Base-by-base conservation (phyloP, 257 asterid genomes). In the Solanum chmielewskii region DNA sequence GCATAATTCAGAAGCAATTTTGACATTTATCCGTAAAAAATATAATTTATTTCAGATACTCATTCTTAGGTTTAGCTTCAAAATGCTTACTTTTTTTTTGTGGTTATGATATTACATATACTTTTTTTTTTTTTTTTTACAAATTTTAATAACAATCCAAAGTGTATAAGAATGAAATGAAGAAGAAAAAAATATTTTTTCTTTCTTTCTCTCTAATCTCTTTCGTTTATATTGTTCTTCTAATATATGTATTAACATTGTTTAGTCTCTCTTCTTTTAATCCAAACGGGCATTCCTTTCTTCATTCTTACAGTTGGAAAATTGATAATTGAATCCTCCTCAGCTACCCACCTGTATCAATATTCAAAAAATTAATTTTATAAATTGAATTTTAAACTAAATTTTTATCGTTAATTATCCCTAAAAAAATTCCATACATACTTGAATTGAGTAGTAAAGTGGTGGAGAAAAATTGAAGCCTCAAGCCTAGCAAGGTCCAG, bases 401-500 rank as follows among this genome's bases (percentile, higher is more conserved):
- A 1, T 66, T 64, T 49, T 23, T 62, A 62, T 11, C 31, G 31
- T 62, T 10, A 68, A 29, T 14, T 69, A 69, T 29, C 1, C 23
- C 5, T 69, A 15, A 29, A 14, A 14, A 3, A 23, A 1, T 1
- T 29, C 15, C 12, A 15, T 31, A 70, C 12, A 70, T 87, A 95
- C 99, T 96, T 95, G 91, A 96, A 95, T 41, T 90, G 98, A 84
- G 97, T 94, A n/a, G 94, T 98, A 83, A 96, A 90, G 88, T 95
- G 96, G 89, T 96, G 98, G 23, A 96, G 94, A 87, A 96, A 96
- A 87, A 96, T 95, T n/a, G 96, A 95, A 89, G 97, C 93, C 92
- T 96, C 99, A 81, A 96, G 95, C 94, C 98, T 93, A 83, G 99
- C 96, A 70, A 96, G 90, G 91, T 96, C 99, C 90, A 95, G 96